Evolutionary conservation across 257 asterid species (phyloP).

Genomic region (Ehretia macrophylla): DNA sequence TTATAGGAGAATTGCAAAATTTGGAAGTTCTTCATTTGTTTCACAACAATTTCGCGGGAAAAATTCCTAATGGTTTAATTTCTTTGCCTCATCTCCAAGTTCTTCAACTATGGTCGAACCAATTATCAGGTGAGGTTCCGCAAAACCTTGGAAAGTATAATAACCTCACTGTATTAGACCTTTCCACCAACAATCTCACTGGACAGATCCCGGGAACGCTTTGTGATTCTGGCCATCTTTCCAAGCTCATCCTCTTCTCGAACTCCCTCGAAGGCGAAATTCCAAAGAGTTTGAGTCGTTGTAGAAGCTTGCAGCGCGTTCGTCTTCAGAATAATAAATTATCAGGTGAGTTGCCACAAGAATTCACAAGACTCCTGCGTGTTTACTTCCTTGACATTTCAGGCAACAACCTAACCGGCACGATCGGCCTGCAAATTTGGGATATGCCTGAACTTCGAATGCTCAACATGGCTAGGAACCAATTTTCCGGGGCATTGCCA

Average conservation of each 20-base stretch:
- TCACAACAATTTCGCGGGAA: slow-evolving; percentile 64
- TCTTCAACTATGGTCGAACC: slow-evolving; percentile 79
- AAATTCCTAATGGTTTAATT: slow-evolving; percentile 53
- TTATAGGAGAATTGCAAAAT: slow-evolving; percentile 28
- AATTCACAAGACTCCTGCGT: slow-evolving; percentile 48
- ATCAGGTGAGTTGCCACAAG: slow-evolving; percentile 42
- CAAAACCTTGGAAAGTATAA: slow-evolving; percentile 45
- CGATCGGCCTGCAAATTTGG: slow-evolving; percentile 48
- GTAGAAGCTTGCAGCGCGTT: slow-evolving; percentile 68
- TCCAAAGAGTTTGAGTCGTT: slow-evolving; percentile 43
- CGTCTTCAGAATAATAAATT: slow-evolving; percentile 61
- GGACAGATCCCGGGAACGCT: slow-evolving; percentile 61
- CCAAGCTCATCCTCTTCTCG: slow-evolving; percentile 77
- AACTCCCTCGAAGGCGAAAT: slow-evolving; percentile 61
- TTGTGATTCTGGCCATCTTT: slow-evolving; percentile 43
- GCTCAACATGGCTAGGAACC: slow-evolving; percentile 62
- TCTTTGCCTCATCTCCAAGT: slow-evolving; percentile 58
- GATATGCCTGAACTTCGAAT: slow-evolving; percentile 72
- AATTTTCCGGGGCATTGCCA: slow-evolving; percentile 47
- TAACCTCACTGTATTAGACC: slow-evolving; percentile 73
- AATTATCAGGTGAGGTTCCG: slow-evolving; percentile 61
- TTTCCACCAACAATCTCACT: slow-evolving; percentile 64
- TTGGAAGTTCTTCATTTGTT: slow-evolving; percentile 73
- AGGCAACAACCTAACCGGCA: slow-evolving; percentile 46
- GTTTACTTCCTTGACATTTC: slow-evolving; percentile 76